Evolutionary conservation across 495 filamentous ascomycete species (phyloP).

Genomic region (Annulohypoxylon stygium): DNA sequence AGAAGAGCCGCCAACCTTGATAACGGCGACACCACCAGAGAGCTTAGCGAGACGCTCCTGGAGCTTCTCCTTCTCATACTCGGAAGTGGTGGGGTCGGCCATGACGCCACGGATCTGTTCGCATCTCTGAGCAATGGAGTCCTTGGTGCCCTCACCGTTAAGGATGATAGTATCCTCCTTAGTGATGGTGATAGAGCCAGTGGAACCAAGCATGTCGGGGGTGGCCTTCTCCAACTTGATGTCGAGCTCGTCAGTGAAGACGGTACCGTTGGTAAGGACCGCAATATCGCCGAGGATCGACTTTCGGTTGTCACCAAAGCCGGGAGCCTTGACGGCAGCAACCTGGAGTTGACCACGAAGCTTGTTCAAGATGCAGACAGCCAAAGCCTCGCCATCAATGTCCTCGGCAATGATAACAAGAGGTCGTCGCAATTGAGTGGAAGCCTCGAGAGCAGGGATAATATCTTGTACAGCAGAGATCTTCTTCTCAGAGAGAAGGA

Average conservation of each 20-base stretch:
- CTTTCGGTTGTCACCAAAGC: slow-evolving; percentile 99
- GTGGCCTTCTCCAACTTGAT: slow-evolving; percentile 99
- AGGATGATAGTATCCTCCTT: slow-evolving; percentile 99
- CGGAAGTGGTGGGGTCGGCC: slow-evolving; percentile 89
- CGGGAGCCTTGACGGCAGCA: slow-evolving; percentile 97
- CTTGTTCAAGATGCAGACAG: slow-evolving; percentile 99
- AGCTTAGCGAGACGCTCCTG: slow-evolving; percentile 99
- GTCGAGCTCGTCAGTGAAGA: slow-evolving; percentile 98
- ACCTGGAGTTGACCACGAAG: slow-evolving; percentile 99
- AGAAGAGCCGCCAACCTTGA: slow-evolving; percentile 97
- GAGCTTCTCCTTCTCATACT: slow-evolving; percentile 99
- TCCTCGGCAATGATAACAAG: slow-evolving; percentile 99
- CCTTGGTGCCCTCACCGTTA: slow-evolving; percentile 97
- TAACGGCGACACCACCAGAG: slow-evolving; percentile 98
- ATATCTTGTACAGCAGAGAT: slow-evolving; percentile 99
- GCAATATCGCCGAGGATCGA: slow-evolving; percentile 97
- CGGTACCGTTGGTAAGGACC: slow-evolving; percentile 94
- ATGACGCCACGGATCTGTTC: slow-evolving; percentile 99
- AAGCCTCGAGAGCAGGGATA: slow-evolving; percentile 95
- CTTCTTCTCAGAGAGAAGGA: slow-evolving; percentile 99
- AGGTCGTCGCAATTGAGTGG: slow-evolving; percentile 93
- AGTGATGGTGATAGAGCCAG: slow-evolving; percentile 98
- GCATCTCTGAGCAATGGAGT: slow-evolving; percentile 91
- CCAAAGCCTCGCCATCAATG: slow-evolving; percentile 97
- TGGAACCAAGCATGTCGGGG: slow-evolving; percentile 94